Base-by-base conservation (phyloP, 805 yeast genomes). In the Candida taoyuanica region DNA sequence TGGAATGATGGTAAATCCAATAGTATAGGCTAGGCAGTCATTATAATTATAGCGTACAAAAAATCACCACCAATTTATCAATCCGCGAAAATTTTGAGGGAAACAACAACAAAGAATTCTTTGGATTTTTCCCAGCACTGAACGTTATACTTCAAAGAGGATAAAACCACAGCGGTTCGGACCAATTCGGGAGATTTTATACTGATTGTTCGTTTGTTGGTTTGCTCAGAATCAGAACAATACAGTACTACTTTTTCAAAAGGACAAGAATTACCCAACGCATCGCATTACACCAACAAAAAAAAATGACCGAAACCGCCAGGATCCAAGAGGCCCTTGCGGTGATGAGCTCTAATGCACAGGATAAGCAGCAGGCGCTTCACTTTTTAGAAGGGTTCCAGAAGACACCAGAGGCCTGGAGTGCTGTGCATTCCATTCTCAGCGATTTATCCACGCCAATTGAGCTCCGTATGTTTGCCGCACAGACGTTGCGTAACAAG, bases 401-500 rank as follows among this genome's bases (percentile, higher is more conserved):
- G 61, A 82, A 88, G 57, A 78, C 89, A 0, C 65, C 69, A 25
- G 78, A 74, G 42, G 93, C 98, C 0, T 93, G 98, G 98, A 67
- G 71, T 21, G 54, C 76, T 2, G 70, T 80, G 25, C 82, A 81
- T 53, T 66, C 70, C 33, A 68, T 83, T 2, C 68, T 88, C 12
- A 46, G 44, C 36, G 50, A 60, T 5, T 49, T 15, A 16, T 17
- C 38, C 26, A 15, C 55, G 54, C 34, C 75, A 4, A 47, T 77
- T 31, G 85, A 82, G 54, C 63, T 83, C 35, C 79, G 78, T 52
- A 68, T 93, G 52, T 93, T 94, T 65, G 82, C 91, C 13, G 83
- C 97, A 0, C 98, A 94, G 59, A 93, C 98, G 1, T 64, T 93
- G 44, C 70, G 96, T 45, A 80, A 89, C 31, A 89, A 74, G 52